Conservation (phyloP, 163 green algal species). For the Scenedesmus sp. region DNA sequence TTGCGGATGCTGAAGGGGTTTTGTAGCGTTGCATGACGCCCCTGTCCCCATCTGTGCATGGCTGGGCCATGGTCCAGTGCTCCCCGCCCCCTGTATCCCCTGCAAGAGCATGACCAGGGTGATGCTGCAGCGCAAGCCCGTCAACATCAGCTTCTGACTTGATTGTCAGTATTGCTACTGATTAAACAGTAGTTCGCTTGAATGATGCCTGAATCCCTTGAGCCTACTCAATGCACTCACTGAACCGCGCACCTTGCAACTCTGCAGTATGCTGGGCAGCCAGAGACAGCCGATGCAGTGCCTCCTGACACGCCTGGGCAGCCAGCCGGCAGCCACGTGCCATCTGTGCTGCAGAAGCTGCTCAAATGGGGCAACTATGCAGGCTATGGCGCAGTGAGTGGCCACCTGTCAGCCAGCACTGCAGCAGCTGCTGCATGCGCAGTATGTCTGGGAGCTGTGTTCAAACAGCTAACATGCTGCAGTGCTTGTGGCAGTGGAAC, state of each 20-base stretch:
- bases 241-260: neutral
- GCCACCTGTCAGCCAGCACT: neutral
- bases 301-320: neutral
- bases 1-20: neutral
- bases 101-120: neutral
- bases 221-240: neutral
- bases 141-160: no score
- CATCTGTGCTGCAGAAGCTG: slow-evolving; percentile 78
- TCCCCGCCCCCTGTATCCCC: no score
- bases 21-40: neutral
- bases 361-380: slow-evolving; percentile 86
- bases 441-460: no score
- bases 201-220: no score
- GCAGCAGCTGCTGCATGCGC: neutral
- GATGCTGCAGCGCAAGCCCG: neutral
- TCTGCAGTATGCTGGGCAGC: slow-evolving; percentile 13
- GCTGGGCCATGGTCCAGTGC: neutral
- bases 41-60: neutral
- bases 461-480: no score
- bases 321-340: slow-evolving; percentile 28
- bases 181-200: no score
- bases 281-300: neutral
- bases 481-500: no score
- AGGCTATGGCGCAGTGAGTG: slow-evolving; percentile 61
- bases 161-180: no score